phyloP scores from a whole-genome alignment of 306 rosid genomes.

The Alnus rubra region DNA sequence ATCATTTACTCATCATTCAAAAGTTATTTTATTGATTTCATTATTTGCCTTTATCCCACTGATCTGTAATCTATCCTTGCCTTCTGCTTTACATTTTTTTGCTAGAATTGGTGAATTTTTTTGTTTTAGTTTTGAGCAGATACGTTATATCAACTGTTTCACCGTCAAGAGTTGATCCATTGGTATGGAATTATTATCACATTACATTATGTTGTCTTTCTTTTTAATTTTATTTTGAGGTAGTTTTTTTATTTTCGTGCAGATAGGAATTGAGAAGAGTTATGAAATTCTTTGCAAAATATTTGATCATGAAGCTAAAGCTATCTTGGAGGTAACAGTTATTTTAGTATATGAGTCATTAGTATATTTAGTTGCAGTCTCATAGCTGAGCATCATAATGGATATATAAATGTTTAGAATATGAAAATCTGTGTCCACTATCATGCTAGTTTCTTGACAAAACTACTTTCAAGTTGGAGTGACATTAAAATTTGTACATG shows the following conservation, averaged over 20 bases:
- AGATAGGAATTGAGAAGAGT: slow-evolving; percentile 56
- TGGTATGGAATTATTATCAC: slow-evolving; percentile 36
- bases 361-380: neutral
- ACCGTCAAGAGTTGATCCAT: slow-evolving; percentile 71
- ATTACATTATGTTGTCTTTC: slow-evolving; percentile 7
- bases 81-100: slow-evolving; percentile 15
- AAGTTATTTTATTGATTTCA: neutral
- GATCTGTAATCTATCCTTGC: neutral
- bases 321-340: slow-evolving; percentile 55
- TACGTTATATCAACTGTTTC: slow-evolving; percentile 67
- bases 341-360: neutral
- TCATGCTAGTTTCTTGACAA: neutral
- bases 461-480: neutral
- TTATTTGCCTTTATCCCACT: neutral
- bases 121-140: slow-evolving; percentile 43
- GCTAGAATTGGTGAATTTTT: neutral
- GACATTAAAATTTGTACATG: neutral
- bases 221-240: slow-evolving; percentile 17
- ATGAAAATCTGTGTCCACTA: neutral
- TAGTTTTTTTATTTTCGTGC: slow-evolving; percentile 33
- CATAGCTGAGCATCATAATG: neutral
- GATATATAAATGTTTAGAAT: neutral
- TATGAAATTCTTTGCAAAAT: slow-evolving; percentile 90
- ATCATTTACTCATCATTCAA: neutral
- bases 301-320: slow-evolving; percentile 58